phyloP scores from a whole-genome alignment of 2,329 filamentous ascomycete species.

The Colletotrichum euphorbiae region DNA sequence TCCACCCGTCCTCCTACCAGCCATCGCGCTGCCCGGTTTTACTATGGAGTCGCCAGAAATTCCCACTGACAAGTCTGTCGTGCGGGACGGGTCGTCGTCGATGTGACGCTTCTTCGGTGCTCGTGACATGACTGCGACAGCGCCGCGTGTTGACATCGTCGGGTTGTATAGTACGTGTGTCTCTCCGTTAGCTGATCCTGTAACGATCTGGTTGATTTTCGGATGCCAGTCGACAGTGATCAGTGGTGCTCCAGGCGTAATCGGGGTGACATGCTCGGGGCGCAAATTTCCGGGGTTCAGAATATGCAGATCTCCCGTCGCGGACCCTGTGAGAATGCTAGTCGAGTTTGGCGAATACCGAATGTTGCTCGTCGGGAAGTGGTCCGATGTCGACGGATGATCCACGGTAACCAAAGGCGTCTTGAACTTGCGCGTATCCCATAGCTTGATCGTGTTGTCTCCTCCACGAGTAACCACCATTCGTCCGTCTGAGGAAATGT shows the following conservation, averaged over 20 bases:
- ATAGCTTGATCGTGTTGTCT: constrained; percentile 93
- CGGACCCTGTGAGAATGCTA: constrained; percentile 89
- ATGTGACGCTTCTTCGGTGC: constrained; percentile 95
- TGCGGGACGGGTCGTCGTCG: constrained; percentile 90
- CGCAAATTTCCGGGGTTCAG: constrained; percentile 91
- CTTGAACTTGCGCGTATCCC: constrained; percentile 98
- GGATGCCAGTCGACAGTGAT: constrained; percentile 92
- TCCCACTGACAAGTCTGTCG: constrained; percentile 83
- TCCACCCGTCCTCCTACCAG: constrained; percentile 68
- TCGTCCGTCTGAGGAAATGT: constrained; percentile 90
- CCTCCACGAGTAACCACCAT: constrained; percentile 92
- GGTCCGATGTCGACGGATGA: constrained; percentile 84
- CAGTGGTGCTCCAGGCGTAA: constrained; percentile 86
- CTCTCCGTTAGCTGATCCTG: constrained; percentile 90
- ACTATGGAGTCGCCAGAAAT: constrained; percentile 87
- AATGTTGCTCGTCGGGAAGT: constrained; percentile 88
- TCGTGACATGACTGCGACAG: constrained; percentile 89
- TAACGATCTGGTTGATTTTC: constrained; percentile 95
- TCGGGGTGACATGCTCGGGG: constrained; percentile 84
- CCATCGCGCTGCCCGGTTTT: constrained; percentile 70
- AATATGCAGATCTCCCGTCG: constrained; percentile 88
- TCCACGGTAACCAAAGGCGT: constrained; percentile 82
- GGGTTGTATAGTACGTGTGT: constrained; percentile 93
- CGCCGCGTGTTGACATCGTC: constrained; percentile 81
- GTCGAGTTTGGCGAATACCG: constrained; percentile 87